Percentiles rank a stretch among this genome's conserved stretches.
These are phyloP conservation scores for Exophiala mesophila DNA, from an alignment of 2,329 filamentous ascomycete genomes.

Conservation along the genomic window DNA sequence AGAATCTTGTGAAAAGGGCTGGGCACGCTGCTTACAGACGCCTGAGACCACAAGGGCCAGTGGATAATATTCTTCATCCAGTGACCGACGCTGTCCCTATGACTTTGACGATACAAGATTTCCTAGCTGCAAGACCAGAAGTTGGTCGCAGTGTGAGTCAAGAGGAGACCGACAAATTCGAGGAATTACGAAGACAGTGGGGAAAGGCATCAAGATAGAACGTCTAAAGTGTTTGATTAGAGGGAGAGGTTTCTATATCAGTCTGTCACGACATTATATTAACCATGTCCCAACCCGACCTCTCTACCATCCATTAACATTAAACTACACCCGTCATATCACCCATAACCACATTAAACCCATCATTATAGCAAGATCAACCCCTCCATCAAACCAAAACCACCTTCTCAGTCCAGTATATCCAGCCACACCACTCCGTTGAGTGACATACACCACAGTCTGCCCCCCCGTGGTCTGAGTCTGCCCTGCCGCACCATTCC, in stretches of 20 bases:
- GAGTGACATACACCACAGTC: constrained; percentile 10
- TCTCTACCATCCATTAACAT: too few relatives aligned
- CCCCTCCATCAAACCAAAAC: too few relatives aligned
- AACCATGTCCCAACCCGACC: too few relatives aligned
- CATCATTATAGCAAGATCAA: too few relatives aligned
- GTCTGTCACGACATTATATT: too few relatives aligned
- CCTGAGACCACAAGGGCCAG: constrained; percentile 29
- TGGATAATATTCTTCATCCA: not conserved
- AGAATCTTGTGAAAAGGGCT: constrained; percentile 54
- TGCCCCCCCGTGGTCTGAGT: constrained; percentile 15
- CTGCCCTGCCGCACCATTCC: constrained; percentile 4
- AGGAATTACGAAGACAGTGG: constrained; percentile 49
- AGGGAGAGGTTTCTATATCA: too few relatives aligned
- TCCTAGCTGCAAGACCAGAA: constrained; percentile 18
- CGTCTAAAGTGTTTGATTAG: too few relatives aligned
- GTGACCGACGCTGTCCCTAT: too few relatives aligned
- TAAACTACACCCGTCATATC: too few relatives aligned
- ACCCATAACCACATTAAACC: too few relatives aligned
- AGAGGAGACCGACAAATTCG: constrained; percentile 54
- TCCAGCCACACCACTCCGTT: not conserved
- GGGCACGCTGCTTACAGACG: constrained; percentile 51
- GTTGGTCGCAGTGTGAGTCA: constrained; percentile 41
- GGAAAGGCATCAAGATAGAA: too few relatives aligned
- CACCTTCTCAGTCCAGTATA: too few relatives aligned
- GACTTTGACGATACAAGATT: constrained; percentile 20